phyloP scores from a whole-genome alignment of 768 basidiomycete species.

The Galerina sulciceps region DNA sequence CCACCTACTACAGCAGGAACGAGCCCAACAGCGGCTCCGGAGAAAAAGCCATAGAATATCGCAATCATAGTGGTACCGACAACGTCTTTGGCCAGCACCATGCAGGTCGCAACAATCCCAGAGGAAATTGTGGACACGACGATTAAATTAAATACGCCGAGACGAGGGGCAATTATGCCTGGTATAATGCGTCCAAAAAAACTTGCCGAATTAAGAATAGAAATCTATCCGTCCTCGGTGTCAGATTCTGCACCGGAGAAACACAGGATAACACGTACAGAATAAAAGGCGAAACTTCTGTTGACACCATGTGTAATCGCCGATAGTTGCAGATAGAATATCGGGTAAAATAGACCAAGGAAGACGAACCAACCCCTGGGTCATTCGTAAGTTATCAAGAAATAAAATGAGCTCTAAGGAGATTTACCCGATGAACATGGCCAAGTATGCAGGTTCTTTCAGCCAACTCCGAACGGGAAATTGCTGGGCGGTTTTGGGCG shows the following conservation, averaged over 20 bases:
- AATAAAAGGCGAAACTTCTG: constrained; percentile 50
- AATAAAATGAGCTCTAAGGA: background rate
- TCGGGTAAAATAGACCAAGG: constrained; percentile 44
- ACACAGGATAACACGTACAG: constrained; percentile 30
- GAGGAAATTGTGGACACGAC: constrained; percentile 37
- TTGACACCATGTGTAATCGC: constrained; percentile 45
- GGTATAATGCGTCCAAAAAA: constrained; percentile 57
- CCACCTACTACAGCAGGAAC: constrained; percentile 39
- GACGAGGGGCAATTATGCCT: constrained; percentile 38
- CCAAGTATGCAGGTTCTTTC: constrained; percentile 4
- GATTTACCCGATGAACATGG: constrained; percentile 1
- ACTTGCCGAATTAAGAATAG: constrained; percentile 58
- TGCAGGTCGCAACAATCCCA: constrained; percentile 40
- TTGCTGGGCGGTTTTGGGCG: constrained; percentile 26
- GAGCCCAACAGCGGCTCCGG: constrained; percentile 43
- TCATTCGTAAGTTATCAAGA: background rate
- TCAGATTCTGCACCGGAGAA: background rate
- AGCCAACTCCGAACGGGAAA: constrained; percentile 16
- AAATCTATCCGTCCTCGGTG: constrained; percentile 35
- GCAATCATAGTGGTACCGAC: constrained; percentile 43
- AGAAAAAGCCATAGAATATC: constrained; percentile 45
- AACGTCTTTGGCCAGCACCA: constrained; percentile 40
- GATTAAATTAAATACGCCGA: constrained; percentile 50
- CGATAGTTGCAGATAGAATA: constrained; percentile 57
- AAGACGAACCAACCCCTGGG: constrained; percentile 31